Evolutionary conservation across 805 yeast genomes (phyloP).

Genomic region (Clavispora carvajalis): DNA sequence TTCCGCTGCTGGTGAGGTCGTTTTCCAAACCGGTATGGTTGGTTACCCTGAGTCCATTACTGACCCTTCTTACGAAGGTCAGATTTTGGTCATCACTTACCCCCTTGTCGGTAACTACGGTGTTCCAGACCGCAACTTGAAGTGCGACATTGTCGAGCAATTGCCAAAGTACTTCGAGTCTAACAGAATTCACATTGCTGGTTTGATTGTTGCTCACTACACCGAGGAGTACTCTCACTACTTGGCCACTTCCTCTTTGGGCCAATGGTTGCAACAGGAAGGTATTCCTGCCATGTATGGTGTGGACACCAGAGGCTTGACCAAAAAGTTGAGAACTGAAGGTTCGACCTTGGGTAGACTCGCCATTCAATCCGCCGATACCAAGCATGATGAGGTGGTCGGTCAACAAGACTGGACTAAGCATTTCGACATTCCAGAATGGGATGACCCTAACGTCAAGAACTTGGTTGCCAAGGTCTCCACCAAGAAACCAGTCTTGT

Average conservation of each 20-base stretch:
- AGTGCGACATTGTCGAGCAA: constrained; percentile 67
- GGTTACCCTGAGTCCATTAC: constrained; percentile 98
- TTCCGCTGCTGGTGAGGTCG: constrained; percentile 92
- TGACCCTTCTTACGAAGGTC: constrained; percentile 98
- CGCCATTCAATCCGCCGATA: constrained; percentile 47
- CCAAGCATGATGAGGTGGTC: constrained; percentile 28
- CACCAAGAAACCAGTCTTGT: constrained; percentile 65
- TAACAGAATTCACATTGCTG: constrained; percentile 88
- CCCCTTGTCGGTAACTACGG: constrained; percentile 98
- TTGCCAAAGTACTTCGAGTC: constrained; percentile 94
- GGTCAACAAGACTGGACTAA: constrained; percentile 49
- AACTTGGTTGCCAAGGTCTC: constrained; percentile 93
- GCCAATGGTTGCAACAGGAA: constrained; percentile 88
- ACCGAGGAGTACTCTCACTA: constrained; percentile 94
- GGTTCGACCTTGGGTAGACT: constrained; percentile 94
- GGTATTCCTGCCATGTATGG: constrained; percentile 96
- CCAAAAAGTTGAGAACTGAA: constrained; percentile 84
- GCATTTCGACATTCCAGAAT: constrained; percentile 71
- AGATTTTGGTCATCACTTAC: constrained; percentile 91
- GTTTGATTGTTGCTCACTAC: constrained; percentile 93
- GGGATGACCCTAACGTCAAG: constrained; percentile 88
- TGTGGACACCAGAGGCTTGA: constrained; percentile 92
- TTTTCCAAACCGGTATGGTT: constrained; percentile 99
- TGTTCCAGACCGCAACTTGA: constrained; percentile 80
- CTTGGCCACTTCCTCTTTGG: constrained; percentile 87